Conservation (phyloP, 2,329 filamentous ascomycete species). For the Pseudopithomyces chartarum region DNA sequence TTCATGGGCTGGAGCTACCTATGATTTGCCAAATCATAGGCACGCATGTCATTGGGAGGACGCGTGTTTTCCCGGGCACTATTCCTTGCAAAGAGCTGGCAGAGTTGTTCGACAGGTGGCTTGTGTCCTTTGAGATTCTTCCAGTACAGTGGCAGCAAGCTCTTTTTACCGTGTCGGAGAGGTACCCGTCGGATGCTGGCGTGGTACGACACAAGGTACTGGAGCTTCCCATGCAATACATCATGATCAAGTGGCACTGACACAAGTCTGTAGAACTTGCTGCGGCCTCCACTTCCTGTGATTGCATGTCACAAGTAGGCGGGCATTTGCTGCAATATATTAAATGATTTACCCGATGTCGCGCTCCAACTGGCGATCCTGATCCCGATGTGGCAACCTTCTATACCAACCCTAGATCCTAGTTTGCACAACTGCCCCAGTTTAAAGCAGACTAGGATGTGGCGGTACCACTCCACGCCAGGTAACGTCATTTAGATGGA, state of each 20-base stretch:
- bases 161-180: neutral
- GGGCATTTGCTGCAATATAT: neutral
- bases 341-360: conserved; percentile 1
- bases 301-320: neutral
- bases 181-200: neutral
- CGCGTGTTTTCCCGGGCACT: neutral
- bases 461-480: neutral
- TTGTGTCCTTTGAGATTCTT: neutral
- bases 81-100: neutral
- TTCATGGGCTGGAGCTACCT: neutral
- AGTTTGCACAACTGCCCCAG: conserved; percentile 4
- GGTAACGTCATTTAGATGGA: conserved; percentile 2
- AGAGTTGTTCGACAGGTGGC: neutral
- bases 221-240: neutral
- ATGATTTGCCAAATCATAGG: neutral
- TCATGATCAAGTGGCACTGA: neutral
- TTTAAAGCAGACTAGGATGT: neutral
- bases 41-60: neutral
- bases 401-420: neutral
- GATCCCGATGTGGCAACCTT: neutral
- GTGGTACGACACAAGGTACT: neutral
- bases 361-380: neutral
- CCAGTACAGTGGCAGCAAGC: neutral
- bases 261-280: neutral
- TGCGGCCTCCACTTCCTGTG: neutral